Evolutionary conservation across 495 filamentous ascomycete genomes (phyloP).

Genomic region (Aspergillus sparsus): DNA sequence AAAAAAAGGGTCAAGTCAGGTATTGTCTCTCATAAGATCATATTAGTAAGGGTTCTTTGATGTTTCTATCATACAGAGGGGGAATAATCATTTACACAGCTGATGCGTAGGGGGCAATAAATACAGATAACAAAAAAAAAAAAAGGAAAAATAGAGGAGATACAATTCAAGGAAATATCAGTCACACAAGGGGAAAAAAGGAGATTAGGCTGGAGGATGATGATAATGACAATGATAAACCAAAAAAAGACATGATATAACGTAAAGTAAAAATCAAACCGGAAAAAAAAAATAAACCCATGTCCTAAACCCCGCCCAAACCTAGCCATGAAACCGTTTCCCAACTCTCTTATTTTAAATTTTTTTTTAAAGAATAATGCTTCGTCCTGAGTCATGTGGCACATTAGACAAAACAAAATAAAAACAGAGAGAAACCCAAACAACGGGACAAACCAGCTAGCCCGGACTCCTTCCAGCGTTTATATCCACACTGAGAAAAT

Average conservation of each 20-base stretch:
- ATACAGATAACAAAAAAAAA: conserved; percentile 11
- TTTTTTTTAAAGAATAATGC: conserved; percentile 23
- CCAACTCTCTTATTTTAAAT: conserved; percentile 9
- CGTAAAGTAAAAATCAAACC: conserved; percentile 14
- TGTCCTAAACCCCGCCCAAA: conserved; percentile 17
- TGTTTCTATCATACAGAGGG: conserved; percentile 18
- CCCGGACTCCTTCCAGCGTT: conserved; percentile 41
- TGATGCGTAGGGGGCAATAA: conserved; percentile 3
- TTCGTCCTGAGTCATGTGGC: conserved; percentile 26
- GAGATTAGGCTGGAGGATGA: conserved; percentile 1
- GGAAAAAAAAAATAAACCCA: conserved; percentile 8
- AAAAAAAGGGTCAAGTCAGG: neutral
- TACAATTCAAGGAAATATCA: neutral
- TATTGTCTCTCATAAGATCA: conserved; percentile 5
- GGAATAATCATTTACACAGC: conserved; percentile 16
- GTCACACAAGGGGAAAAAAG: neutral
- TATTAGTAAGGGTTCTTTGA: conserved; percentile 8
- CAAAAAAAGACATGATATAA: neutral
- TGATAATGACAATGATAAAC: neutral
- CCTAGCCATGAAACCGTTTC: conserved; percentile 20
- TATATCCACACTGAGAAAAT: conserved; percentile 28
- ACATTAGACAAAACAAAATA: conserved; percentile 26
- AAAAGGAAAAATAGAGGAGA: conserved; percentile 3
- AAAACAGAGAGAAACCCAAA: conserved; percentile 15
- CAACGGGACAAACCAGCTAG: conserved; percentile 29